phyloP scores from a whole-genome alignment of 768 basidiomycete genomes.

The Naematelia aurantialba region DNA sequence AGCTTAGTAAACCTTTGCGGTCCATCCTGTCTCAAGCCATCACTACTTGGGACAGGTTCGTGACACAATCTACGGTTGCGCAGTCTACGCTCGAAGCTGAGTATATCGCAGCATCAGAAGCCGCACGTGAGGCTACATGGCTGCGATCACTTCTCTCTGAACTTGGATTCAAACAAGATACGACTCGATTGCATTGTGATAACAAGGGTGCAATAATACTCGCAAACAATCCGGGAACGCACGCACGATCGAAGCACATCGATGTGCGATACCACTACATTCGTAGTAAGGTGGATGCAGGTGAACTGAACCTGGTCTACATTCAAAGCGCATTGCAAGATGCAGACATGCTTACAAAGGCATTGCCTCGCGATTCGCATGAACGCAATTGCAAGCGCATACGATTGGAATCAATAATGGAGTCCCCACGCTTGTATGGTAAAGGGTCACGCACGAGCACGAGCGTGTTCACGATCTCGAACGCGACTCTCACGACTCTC shows the following conservation, averaged over 20 bases:
- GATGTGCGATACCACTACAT: too few relatives aligned
- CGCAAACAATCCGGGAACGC: too few relatives aligned
- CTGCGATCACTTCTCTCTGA: constrained; percentile 25
- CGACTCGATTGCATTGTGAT: constrained; percentile 41
- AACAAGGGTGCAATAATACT: constrained; percentile 53
- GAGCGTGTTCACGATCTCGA: too few relatives aligned
- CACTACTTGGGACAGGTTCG: constrained; percentile 53
- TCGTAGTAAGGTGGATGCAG: too few relatives aligned
- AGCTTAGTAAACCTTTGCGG: too few relatives aligned
- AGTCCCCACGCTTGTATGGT: too few relatives aligned
- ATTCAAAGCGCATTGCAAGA: constrained; percentile 47
- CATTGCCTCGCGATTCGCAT: too few relatives aligned
- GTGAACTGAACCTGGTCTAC: constrained; percentile 1
- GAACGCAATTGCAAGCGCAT: too few relatives aligned
- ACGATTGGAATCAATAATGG: too few relatives aligned
- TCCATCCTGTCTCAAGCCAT: constrained; percentile 49
- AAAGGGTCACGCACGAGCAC: too few relatives aligned
- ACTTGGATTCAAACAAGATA: constrained; percentile 1
- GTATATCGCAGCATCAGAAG: constrained; percentile 52
- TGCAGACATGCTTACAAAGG: constrained; percentile 54
- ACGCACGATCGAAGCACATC: too few relatives aligned
- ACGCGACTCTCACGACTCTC: too few relatives aligned
- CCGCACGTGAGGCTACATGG: constrained; percentile 52
- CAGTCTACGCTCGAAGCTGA: constrained; percentile 55
- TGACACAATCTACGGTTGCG: constrained; percentile 52